phyloP scores from a whole-genome alignment of 805 yeast genomes.

The Candida xyloterini region DNA sequence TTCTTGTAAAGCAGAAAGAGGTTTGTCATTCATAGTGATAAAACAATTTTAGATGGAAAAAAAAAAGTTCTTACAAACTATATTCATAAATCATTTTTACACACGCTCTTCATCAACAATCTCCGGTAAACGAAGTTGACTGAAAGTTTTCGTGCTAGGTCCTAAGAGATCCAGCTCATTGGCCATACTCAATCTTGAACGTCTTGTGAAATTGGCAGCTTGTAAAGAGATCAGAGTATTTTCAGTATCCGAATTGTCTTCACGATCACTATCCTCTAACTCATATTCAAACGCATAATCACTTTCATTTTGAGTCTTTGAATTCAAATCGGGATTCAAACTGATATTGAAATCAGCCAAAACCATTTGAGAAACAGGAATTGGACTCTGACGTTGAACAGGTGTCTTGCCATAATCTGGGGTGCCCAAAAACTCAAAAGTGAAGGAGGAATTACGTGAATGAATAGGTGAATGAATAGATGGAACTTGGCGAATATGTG shows the following conservation, averaged over 20 bases:
- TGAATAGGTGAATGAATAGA: slow-evolving; percentile 24
- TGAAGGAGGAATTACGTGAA: slow-evolving; percentile 29
- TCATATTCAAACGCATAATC: slow-evolving; percentile 2
- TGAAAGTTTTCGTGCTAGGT: slow-evolving; percentile 12
- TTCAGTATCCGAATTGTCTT: slow-evolving; percentile 18
- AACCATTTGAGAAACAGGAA: not conserved
- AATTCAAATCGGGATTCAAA: not conserved
- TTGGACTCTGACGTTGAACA: not conserved
- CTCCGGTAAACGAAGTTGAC: slow-evolving; percentile 13
- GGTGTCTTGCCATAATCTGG: slow-evolving; percentile 14
- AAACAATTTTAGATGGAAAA: not conserved
- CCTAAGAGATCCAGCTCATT: slow-evolving; percentile 16
- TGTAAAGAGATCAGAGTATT: slow-evolving; percentile 23
- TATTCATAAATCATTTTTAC: slow-evolving; percentile 1
- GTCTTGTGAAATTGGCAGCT: slow-evolving; percentile 27
- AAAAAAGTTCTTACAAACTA: not conserved
- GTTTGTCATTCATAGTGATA: not conserved
- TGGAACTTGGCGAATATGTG: slow-evolving; percentile 22
- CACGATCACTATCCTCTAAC: slow-evolving; percentile 13
- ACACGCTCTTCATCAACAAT: slow-evolving; percentile 10
- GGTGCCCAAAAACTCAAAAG: slow-evolving; percentile 22
- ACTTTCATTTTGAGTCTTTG: not conserved
- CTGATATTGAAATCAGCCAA: not conserved
- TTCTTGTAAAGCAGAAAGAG: not conserved
- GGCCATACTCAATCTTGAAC: slow-evolving; percentile 25